Percentiles rank a stretch among this genome's conserved stretches.
Conservation (phyloP, 1,139 yeast species). For the Suhomyces yuchorum region DNA sequence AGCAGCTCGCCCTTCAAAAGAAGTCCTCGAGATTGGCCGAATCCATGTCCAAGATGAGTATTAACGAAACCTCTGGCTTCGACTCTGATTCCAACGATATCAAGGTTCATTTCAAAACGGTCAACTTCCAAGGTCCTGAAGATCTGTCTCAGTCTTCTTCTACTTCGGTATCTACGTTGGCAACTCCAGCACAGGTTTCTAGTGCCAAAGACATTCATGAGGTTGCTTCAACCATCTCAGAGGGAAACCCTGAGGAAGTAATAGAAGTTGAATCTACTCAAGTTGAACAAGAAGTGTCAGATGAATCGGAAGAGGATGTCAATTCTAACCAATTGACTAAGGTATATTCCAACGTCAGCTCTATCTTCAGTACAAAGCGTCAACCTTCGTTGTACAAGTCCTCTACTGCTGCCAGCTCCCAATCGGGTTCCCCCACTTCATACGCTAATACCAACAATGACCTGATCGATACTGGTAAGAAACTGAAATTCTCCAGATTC, state of each 20-base stretch:
- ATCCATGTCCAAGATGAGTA: slow-evolving; percentile 8
- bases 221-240: background rate
- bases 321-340: slow-evolving; percentile 13
- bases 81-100: slow-evolving; percentile 13
- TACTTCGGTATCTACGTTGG: background rate
- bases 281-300: background rate
- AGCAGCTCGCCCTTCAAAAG: slow-evolving; percentile 15
- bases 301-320: slow-evolving; percentile 11
- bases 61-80: slow-evolving; percentile 10
- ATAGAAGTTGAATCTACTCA: background rate
- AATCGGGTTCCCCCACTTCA: slow-evolving; percentile 5
- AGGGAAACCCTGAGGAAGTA: background rate
- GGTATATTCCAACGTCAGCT: slow-evolving; percentile 26
- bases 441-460: slow-evolving; percentile 2
- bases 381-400: slow-evolving; percentile 6
- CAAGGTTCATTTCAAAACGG: slow-evolving; percentile 15
- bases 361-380: slow-evolving; percentile 24
- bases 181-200: background rate
- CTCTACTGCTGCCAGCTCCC: slow-evolving; percentile 5
- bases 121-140: slow-evolving; percentile 14
- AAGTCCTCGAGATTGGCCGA: slow-evolving; percentile 1
- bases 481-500: slow-evolving; percentile 13
- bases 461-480: slow-evolving; percentile 1
- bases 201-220: background rate
- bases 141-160: background rate